Evolutionary conservation across 108 stramenopile species (phyloP).

Genomic region (Bacterosira constricta): DNA sequence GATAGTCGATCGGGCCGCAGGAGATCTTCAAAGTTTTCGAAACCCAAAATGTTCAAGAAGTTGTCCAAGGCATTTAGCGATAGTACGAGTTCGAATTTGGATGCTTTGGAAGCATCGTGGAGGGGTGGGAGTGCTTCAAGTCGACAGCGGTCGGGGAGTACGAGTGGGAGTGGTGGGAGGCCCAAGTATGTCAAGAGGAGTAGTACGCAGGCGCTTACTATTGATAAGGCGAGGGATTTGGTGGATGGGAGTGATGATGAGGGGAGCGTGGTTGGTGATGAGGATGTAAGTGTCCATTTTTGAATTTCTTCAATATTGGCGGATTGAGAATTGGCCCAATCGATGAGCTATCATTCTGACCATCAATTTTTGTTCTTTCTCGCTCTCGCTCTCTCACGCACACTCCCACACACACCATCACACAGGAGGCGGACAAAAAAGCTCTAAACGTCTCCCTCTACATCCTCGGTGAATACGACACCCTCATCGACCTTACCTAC

Average conservation of each 20-base stretch:
- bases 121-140: not conserved
- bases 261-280: not conserved
- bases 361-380: not conserved
- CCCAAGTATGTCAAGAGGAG: conserved; percentile 54
- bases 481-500: conserved; percentile 83
- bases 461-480: conserved; percentile 83
- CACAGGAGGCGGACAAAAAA: conserved; percentile 58
- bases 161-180: conserved; percentile 12
- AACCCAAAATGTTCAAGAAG: conserved; percentile 4
- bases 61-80: conserved; percentile 15
- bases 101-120: no score
- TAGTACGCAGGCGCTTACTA: conserved; percentile 77
- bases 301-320: not conserved
- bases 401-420: no score
- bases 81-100: no score
- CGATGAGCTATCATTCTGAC: not conserved
- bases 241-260: conserved; percentile 62
- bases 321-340: not conserved
- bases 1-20: not conserved
- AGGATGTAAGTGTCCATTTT: not conserved
- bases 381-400: not conserved
- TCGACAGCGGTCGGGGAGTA: not conserved
- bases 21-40: not conserved
- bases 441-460: conserved; percentile 72
- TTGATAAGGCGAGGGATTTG: conserved; percentile 88